Evolutionary conservation across 1,139 yeast genomes (phyloP).

Genomic region (Blastobotrys apis): DNA sequence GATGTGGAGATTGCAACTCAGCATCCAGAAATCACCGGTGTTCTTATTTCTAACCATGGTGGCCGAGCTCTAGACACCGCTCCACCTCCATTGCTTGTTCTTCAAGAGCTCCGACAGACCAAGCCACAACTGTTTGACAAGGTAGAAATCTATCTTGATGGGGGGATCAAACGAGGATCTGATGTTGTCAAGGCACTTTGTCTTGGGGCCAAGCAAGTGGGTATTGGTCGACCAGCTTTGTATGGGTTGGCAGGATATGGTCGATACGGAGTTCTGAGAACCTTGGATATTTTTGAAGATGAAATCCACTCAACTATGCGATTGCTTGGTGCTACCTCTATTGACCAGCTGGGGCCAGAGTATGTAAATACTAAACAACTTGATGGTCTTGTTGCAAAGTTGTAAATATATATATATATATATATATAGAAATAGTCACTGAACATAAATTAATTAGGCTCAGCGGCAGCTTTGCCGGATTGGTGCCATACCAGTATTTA

Average conservation of each 20-base stretch:
- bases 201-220: constrained; percentile 55
- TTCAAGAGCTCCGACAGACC: constrained; percentile 45
- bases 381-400: constrained; percentile 12
- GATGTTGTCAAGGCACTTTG: constrained; percentile 53
- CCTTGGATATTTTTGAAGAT: constrained; percentile 43
- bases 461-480: too few relatives aligned
- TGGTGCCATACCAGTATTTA: too few relatives aligned
- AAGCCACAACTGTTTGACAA: constrained; percentile 40
- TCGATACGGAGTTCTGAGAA: constrained; percentile 45
- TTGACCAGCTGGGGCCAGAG: constrained; percentile 39
- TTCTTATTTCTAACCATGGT: constrained; percentile 53
- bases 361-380: constrained; percentile 26
- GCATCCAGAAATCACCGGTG: constrained; percentile 43
- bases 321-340: constrained; percentile 42
- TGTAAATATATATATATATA: neutral
- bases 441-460: too few relatives aligned
- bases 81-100: constrained; percentile 46
- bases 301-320: constrained; percentile 48
- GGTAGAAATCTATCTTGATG: constrained; percentile 48
- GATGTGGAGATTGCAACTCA: constrained; percentile 48
- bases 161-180: constrained; percentile 54
- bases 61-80: constrained; percentile 53
- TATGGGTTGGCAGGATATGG: constrained; percentile 51
- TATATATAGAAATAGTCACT: too few relatives aligned
- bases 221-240: constrained; percentile 49